Base-by-base conservation (phyloP, 108 stramenopile genomes). In the Heterococcus sp. region DNA sequence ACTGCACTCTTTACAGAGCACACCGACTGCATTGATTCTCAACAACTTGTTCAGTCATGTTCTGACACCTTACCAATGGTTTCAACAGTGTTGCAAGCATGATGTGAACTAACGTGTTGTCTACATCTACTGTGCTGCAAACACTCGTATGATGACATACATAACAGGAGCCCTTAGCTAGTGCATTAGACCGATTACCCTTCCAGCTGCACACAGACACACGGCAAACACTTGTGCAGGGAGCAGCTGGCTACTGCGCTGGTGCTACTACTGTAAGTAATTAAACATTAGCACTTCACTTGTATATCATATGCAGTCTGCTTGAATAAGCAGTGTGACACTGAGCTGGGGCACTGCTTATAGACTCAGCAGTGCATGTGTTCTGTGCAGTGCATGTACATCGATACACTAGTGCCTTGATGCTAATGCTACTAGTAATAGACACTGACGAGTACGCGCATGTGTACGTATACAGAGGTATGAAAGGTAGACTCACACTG, bases 181-280 rank as follows among this genome's bases (percentile, higher is more conserved):
- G 14, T 21, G 21, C 14, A 21, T 14, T 58, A 58, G 46, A 58
- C 27, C 14, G 28, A 2, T 38, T 71, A 14, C 71, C 78, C 38
- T 33, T n/a, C 29, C 34, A 78, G 36, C 71, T 71, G 21, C 2
- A 2, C n/a, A 37, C 2, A 30, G 14, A 71, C 27, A 65, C 71
- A 72, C 71, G 69, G 27, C 71, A 72, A 66, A 35, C 73, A 0
- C 32, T 31, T 65, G 64, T 36, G 29, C 78, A 80, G 78, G 78
- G 71, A 4, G 68, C 78, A 3, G 78, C 78, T 21, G 78, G 78
- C 2, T 80, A 72, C 32, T 69, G 67, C 65, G 71, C 78, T 38
- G 78, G 78, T 0, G 71, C 65, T 65, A 80, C 78, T 32, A 80
- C 78, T n/a, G 78, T 58, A 58, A 58, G 46, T 21, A 58, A 14